These are phyloP conservation scores for Drosera capensis DNA, from an alignment of 148 eudicot genomes.

Conservation along the genomic window DNA sequence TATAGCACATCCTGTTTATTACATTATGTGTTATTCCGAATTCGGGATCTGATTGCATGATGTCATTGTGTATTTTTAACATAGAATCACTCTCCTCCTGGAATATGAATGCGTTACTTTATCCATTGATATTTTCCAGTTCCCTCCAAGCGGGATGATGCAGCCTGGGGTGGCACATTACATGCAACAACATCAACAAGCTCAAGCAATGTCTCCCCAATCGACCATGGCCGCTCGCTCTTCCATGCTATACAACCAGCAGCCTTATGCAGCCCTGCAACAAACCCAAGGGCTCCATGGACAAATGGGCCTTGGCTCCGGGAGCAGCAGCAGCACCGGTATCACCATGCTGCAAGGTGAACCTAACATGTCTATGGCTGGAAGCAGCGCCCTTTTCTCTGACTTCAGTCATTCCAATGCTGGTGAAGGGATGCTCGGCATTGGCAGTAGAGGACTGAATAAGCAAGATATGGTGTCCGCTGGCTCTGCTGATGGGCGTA, in stretches of 20 bases:
- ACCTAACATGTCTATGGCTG: slow-evolving; percentile 9
- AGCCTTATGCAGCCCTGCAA: slow-evolving; percentile 32
- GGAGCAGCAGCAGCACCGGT: slow-evolving; percentile 29
- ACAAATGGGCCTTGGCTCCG: slow-evolving; percentile 35
- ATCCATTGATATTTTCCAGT: slow-evolving; percentile 10
- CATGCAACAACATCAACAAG: slow-evolving; percentile 45
- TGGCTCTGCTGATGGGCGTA: no score
- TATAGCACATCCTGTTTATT: background rate
- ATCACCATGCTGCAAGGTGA: slow-evolving; percentile 38
- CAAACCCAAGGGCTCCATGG: slow-evolving; percentile 39
- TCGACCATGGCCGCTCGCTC: slow-evolving; percentile 54
- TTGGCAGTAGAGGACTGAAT: no score
- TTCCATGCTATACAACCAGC: slow-evolving; percentile 43
- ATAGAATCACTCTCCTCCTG: no score
- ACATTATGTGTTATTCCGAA: background rate
- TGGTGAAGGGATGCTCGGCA: background rate
- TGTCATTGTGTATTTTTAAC: no score
- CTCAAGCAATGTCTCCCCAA: slow-evolving; percentile 42
- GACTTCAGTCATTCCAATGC: slow-evolving; percentile 19
- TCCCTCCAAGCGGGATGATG: slow-evolving; percentile 23
- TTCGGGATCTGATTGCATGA: background rate
- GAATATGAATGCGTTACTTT: background rate
- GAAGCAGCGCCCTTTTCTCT: slow-evolving; percentile 13
- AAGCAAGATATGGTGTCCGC: no score
- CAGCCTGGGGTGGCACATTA: slow-evolving; percentile 32